These are phyloP conservation scores for Fusarium sp. DNA, from an alignment of 2,329 filamentous ascomycete genomes.

Conservation along the genomic window DNA sequence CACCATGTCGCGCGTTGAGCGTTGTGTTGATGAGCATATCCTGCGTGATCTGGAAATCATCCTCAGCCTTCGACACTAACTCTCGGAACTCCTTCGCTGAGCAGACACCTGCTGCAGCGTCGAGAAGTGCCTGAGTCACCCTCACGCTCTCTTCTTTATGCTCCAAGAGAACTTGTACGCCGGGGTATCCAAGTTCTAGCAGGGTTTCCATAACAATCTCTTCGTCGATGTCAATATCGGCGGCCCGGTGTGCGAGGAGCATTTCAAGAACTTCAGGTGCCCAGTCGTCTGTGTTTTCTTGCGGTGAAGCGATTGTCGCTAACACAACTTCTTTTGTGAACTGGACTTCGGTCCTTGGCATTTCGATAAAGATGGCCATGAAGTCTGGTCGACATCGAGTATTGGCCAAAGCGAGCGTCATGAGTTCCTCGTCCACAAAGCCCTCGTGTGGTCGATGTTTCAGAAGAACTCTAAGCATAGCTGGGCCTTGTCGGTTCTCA, in stretches of 20 bases:
- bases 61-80: slow-evolving; percentile 22
- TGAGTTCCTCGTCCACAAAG: slow-evolving; percentile 22
- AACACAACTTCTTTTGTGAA: slow-evolving; percentile 31
- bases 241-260: slow-evolving; percentile 27
- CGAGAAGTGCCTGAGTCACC: slow-evolving; percentile 26
- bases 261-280: slow-evolving; percentile 33
- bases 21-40: slow-evolving; percentile 37
- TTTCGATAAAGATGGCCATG: slow-evolving; percentile 31
- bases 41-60: slow-evolving; percentile 32
- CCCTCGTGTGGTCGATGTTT: slow-evolving; percentile 27
- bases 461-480: slow-evolving; percentile 31
- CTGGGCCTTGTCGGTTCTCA: slow-evolving; percentile 31
- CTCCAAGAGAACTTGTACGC: slow-evolving; percentile 24
- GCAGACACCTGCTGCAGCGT: slow-evolving; percentile 27
- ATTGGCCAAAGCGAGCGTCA: slow-evolving; percentile 29
- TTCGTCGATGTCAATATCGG: slow-evolving; percentile 32
- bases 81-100: slow-evolving; percentile 26
- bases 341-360: slow-evolving; percentile 16
- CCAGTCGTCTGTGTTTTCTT: slow-evolving; percentile 29
- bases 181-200: slow-evolving; percentile 23
- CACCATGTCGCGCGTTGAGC: slow-evolving; percentile 21
- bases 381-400: slow-evolving; percentile 27
- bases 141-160: slow-evolving; percentile 23
- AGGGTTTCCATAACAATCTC: slow-evolving; percentile 22
- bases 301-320: slow-evolving; percentile 22